Evolutionary conservation across 2,329 filamentous ascomycete genomes (phyloP).

Genomic region (Shiraia sp.): DNA sequence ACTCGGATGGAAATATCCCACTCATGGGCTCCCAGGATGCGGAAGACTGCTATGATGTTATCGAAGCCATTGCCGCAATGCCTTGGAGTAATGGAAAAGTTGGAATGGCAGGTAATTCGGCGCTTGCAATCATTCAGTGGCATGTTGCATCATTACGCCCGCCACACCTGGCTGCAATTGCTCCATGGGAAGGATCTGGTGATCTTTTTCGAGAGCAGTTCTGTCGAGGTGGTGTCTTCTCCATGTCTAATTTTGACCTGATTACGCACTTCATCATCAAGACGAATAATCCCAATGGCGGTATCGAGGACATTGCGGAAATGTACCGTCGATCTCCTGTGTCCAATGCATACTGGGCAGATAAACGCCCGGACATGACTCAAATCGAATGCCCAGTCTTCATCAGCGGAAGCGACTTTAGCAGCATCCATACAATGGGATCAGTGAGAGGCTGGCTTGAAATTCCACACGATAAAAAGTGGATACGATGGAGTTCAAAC

Average conservation of each 20-base stretch:
- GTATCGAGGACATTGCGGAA: slow-evolving; percentile 48
- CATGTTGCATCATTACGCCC: slow-evolving; percentile 49
- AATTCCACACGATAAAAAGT: slow-evolving; percentile 21
- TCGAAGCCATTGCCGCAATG: slow-evolving; percentile 48
- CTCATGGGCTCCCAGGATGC: slow-evolving; percentile 51
- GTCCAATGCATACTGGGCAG: slow-evolving; percentile 24
- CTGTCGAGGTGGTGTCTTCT: slow-evolving; percentile 40
- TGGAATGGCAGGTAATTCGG: slow-evolving; percentile 52
- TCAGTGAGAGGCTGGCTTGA: slow-evolving; percentile 20
- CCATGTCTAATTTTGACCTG: slow-evolving; percentile 48
- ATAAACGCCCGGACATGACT: slow-evolving; percentile 23
- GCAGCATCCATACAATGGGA: slow-evolving; percentile 22
- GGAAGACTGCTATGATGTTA: slow-evolving; percentile 52
- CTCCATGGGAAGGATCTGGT: slow-evolving; percentile 53
- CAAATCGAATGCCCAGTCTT: slow-evolving; percentile 26
- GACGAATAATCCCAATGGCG: slow-evolving; percentile 21
- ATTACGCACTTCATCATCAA: slow-evolving; percentile 47
- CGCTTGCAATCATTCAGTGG: slow-evolving; percentile 50
- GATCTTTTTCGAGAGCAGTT: slow-evolving; percentile 56
- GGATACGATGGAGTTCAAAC: slow-evolving; percentile 21
- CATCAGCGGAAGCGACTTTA: slow-evolving; percentile 19
- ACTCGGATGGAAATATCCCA: slow-evolving; percentile 41
- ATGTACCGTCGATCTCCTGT: slow-evolving; percentile 47
- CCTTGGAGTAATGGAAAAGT: slow-evolving; percentile 52
- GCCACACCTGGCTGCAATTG: slow-evolving; percentile 49